Percentiles rank a stretch among this genome's conserved stretches.
Conservation (phyloP, 2,329 filamentous ascomycete genomes). For the Venturia aucupariae region DNA sequence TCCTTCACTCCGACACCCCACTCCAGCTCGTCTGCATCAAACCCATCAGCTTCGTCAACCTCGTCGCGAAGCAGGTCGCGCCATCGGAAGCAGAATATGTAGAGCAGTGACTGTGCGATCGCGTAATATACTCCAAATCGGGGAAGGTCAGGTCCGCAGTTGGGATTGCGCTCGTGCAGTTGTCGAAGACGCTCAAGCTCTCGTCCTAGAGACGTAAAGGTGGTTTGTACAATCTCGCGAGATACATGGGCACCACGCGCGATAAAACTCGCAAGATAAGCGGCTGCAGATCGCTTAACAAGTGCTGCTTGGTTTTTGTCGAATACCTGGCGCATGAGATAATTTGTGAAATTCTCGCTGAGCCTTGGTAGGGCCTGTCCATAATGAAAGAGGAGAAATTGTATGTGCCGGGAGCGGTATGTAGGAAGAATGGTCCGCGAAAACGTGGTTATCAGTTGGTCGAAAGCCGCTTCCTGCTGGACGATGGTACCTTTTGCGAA, state of each 20-base stretch:
- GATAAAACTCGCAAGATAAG: conserved; percentile 91
- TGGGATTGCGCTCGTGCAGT: conserved; percentile 52
- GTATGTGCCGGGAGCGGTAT: conserved; percentile 83
- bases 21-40: conserved; percentile 44
- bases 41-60: conserved; percentile 33
- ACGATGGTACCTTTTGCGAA: conserved; percentile 52
- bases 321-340: conserved; percentile 63
- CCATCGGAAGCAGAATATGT: conserved; percentile 98
- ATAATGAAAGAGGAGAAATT: conserved; percentile 95
- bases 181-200: conserved; percentile 69
- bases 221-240: conserved; percentile 64
- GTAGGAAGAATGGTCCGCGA: conserved; percentile 80
- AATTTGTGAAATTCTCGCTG: conserved; percentile 73
- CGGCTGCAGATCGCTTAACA: conserved; percentile 72
- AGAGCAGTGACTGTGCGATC: conserved; percentile 78
- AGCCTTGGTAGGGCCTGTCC: conserved; percentile 71
- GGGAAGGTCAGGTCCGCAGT: conserved; percentile 75
- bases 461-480: conserved; percentile 62
- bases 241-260: conserved; percentile 79
- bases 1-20: conserved; percentile 72
- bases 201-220: conserved; percentile 68
- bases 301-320: conserved; percentile 61
- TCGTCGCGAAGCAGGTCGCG: conserved; percentile 58
- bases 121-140: conserved; percentile 81
- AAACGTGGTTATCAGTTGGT: conserved; percentile 77